Base-by-base conservation (phyloP, 306 rosid genomes). In the Cucumis cinereus region DNA sequence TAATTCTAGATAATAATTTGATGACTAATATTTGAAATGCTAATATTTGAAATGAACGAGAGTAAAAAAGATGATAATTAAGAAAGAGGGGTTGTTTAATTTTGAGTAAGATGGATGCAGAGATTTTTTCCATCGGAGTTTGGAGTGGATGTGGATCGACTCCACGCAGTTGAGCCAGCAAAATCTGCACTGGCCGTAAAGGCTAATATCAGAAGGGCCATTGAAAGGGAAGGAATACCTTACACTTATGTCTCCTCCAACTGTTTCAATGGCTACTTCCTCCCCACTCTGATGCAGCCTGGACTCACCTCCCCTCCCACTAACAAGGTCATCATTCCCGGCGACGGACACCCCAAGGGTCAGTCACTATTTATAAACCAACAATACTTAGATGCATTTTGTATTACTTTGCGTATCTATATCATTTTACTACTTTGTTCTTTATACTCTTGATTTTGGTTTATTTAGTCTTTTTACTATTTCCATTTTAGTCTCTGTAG, bases 121-220 rank as follows among this genome's bases (percentile, higher is more conserved):
- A 92, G 97, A 74, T 94, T 94, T 76, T 90, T 90, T 16, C 99
- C 99, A 8, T 90, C 99, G 0, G 99, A 94, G 73, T 92, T 92
- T 28, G 99, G 96, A 28, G 79, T 80, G 75, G 99, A 92, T 30
- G 96, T 92, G 68, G 99, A 94, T 73, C 91, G 91, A 2, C 80
- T 76, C 14, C 81, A 94, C n/a, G 92, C 93, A 0, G 95, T 94
- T 19, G 97, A 94, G 82, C 99, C 99, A 24, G 99, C 99, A 24
- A 94, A 87, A 81, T 86, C 96, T 6, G 87, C 85, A 11, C 82
- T 92, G 63, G 92, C n/a, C 0, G 3, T 36, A 12, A 92, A 92
- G 78, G 86, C 24, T 36, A 79, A 89, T 53, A 88, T 94, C 81
- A 87, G 99, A 2, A 92, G 96, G 4, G 36, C 82, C 0, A 23